Evolutionary conservation across 495 filamentous ascomycete species (phyloP), one percentile per base, ranked within the genome.

Genomic region (Durotheca rogersii): DNA sequence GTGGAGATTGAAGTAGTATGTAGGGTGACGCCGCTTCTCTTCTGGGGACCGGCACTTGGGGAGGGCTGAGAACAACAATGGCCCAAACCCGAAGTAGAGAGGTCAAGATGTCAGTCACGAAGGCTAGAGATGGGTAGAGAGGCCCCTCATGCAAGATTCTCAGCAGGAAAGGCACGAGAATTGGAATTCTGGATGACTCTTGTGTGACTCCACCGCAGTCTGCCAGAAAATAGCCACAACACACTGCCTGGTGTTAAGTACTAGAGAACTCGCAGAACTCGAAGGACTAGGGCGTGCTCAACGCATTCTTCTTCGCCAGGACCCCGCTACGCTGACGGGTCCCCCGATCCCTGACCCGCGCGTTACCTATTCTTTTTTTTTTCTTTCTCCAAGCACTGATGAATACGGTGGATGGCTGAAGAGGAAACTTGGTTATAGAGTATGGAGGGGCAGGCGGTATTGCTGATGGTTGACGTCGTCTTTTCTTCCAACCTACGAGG

Each of bases 91-190:
- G 31, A 45, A 48, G 27, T 47, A 32, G 38, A 36, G 29, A 31
- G 17, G 40, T 41, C 36, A 29, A 50, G 46, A 62, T 46, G 56
- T 61, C 59, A 66, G 56, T 61, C 59, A 66, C 60, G 51, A 49
- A 55, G 51, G 48, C 49, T n/a, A n/a, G 50, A 36, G 39, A 51
- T 48, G 46, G 39, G 38, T 40, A 25, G 46, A n/a, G n/a, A n/a
- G 15, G 45, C 49, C 52, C 44, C 43, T 55, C 56, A 61, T 47
- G 43, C 62, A 55, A 63, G 60, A 50, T 53, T 53, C 53, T 60
- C 59, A 55, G 45, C 44, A 52, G 19, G 38, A 51, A 51, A 47
- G 51, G 51, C 33, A 59, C 52, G 50, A 61, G 47, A 53, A 60
- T 52, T 55, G 59, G 47, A 47, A 57, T 42, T 47, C 46, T 42